Percentiles rank a stretch among this genome's conserved stretches.
These are phyloP conservation scores for Vigna reflexopilosa DNA, from an alignment of 306 rosid species.

Conservation along the genomic window DNA sequence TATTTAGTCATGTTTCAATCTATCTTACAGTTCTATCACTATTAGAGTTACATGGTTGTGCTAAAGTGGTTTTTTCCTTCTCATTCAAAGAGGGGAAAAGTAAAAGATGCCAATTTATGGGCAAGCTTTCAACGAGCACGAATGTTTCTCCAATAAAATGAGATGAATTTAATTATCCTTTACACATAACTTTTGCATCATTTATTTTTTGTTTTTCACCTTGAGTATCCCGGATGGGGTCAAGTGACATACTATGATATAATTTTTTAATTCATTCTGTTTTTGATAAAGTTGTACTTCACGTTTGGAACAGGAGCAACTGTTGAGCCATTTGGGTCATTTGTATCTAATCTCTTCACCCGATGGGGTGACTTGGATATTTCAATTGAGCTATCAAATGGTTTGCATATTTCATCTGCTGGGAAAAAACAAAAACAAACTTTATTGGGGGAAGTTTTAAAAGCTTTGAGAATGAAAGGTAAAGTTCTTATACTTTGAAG, in stretches of 20 bases:
- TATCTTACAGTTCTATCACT: conserved; percentile 23
- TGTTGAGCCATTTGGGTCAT: conserved; percentile 95
- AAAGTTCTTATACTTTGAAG: conserved; percentile 43
- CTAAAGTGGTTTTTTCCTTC: conserved; percentile 22
- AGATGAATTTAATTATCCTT: conserved; percentile 25
- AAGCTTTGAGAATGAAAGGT: conserved; percentile 71
- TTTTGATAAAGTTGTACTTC: conserved; percentile 20
- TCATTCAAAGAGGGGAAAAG: conserved; percentile 22
- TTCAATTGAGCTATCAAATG: conserved; percentile 71
- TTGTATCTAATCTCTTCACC: conserved; percentile 79
- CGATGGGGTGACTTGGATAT: conserved; percentile 93
- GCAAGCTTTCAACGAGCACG: conserved; percentile 18
- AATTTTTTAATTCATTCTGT: conserved; percentile 7
- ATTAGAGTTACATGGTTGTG: neutral
- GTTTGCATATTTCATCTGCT: conserved; percentile 62
- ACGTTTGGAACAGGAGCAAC: conserved; percentile 76
- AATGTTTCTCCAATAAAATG: conserved; percentile 28
- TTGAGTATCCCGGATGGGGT: conserved; percentile 25
- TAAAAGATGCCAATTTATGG: conserved; percentile 10
- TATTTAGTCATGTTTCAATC: conserved; percentile 23
- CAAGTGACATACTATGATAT: conserved; percentile 25
- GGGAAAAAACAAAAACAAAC: conserved; percentile 69
- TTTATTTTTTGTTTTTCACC: conserved; percentile 14
- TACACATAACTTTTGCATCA: neutral
- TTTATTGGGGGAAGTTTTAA: conserved; percentile 58